Evolutionary conservation across 495 filamentous ascomycete genomes (phyloP).

Genomic region (Massariosphaeria phaeospora): DNA sequence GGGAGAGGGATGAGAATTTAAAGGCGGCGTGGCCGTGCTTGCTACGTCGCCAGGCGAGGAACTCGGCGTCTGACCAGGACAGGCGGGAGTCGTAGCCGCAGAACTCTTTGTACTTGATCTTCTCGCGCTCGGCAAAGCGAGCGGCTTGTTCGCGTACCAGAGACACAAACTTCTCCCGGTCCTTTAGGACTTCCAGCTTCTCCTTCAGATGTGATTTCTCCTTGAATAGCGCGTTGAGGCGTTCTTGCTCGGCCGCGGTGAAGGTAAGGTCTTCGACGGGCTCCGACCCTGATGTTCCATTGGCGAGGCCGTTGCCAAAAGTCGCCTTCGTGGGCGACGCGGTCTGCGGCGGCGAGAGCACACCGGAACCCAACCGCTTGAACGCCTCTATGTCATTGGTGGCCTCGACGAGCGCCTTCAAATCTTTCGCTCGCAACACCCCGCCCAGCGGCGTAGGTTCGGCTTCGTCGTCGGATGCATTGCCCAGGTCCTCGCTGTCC

Average conservation of each 20-base stretch:
- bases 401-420: conserved; percentile 51
- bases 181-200: conserved; percentile 38
- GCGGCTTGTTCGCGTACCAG: conserved; percentile 36
- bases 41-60: conserved; percentile 42
- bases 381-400: conserved; percentile 51
- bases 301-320: conserved; percentile 20
- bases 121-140: conserved; percentile 33
- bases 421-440: conserved; percentile 52
- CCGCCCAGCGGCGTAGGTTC: conserved; percentile 55
- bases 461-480: conserved; percentile 38
- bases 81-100: conserved; percentile 63
- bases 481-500: conserved; percentile 28
- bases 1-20: conserved; percentile 27
- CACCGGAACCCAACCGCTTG: conserved; percentile 52
- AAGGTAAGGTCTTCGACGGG: conserved; percentile 13
- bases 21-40: conserved; percentile 29
- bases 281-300: background rate
- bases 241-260: conserved; percentile 28
- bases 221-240: conserved; percentile 30
- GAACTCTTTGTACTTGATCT: conserved; percentile 51
- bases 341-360: conserved; percentile 42
- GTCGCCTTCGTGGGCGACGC: conserved; percentile 28
- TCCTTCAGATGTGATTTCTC: conserved; percentile 34
- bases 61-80: conserved; percentile 58
- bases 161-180: conserved; percentile 40